These are phyloP conservation scores for Paramecium biaurelia DNA, from an alignment of 73 alveolate species.

Conservation along the genomic window DNA sequence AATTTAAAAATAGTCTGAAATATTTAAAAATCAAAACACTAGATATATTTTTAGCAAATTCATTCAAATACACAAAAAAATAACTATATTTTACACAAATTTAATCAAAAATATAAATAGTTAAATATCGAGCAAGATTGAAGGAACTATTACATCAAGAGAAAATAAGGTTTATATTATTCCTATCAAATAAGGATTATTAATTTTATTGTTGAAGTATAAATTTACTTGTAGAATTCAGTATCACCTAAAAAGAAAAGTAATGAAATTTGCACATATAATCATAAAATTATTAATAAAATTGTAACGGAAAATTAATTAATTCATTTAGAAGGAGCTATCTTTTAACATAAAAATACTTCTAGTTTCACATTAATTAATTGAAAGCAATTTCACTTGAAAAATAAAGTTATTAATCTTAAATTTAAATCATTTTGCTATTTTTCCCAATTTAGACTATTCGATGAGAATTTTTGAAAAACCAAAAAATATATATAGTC, in stretches of 20 bases:
- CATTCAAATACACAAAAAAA: too few species aligned
- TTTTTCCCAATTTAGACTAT: too few species aligned
- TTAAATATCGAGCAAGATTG: too few species aligned
- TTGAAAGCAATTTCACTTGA: background rate
- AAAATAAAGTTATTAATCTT: background rate
- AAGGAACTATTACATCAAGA: background rate
- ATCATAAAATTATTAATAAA: background rate
- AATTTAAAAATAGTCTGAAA: background rate
- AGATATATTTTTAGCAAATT: too few species aligned
- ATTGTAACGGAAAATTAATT: background rate
- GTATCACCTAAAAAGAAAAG: background rate
- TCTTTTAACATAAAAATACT: too few species aligned
- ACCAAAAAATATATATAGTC: too few species aligned
- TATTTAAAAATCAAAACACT: background rate
- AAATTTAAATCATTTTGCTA: too few species aligned
- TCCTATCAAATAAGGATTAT: too few species aligned
- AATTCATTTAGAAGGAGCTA: background rate
- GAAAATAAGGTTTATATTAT: too few species aligned
- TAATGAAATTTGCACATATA: background rate
- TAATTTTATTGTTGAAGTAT: too few species aligned
- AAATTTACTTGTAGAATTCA: too few species aligned
- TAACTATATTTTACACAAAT: background rate
- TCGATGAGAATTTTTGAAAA: too few species aligned
- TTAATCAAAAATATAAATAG: background rate
- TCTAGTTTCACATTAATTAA: background rate